Evolutionary conservation across 1,284 basidiomycete genomes (phyloP), one percentile per base, ranked within the genome.

Genomic region (Psilocybe mexicana): DNA sequence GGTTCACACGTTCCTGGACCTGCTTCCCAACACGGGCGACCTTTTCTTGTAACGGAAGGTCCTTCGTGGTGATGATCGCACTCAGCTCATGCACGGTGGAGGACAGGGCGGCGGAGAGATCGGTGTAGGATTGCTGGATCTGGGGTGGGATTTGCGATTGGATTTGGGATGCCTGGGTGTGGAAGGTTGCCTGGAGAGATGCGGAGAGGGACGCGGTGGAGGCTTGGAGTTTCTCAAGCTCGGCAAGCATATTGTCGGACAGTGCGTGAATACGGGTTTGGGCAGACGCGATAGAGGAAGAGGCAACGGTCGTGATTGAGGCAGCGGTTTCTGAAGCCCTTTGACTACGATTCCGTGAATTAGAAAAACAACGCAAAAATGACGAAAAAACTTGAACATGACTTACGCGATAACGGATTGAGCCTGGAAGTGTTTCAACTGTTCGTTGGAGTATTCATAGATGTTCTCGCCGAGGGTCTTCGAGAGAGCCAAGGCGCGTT

Each of bases 321-420:
- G 85, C 79, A n/a, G 88, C 86, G 25, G 85, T 87, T 44, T 84
- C 82, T 1, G 82, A 81, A 2, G 88, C 88, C 57, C 81, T 82
- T 77, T 91, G 86, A 52, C 86, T 89, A 60, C 43, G 3, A 52
- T 24, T 46, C 44, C 2, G 43, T 38, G 45, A 38, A 42, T 58
- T 55, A 59, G 61, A 53, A 53, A 61, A 43, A 57, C 60, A 52
- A 51, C 58, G 35, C 3, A 42, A 49, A 52, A 18, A 47, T 42
- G 47, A 40, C 52, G 38, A 53, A 40, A 44, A 38, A 40, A 8
- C 14, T 40, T n/a, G 38, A 33, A 6, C 42, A 51, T 43, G 30
- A 75, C 85, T 54, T 72, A 89, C 83, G 89, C 80, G 48, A 90
- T 72, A 48, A 72, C 77, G 61, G 75, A 87, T 63, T 92, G 90